Evolutionary conservation across 768 basidiomycete genomes (phyloP).

Genomic region (Lactifluus volemus): DNA sequence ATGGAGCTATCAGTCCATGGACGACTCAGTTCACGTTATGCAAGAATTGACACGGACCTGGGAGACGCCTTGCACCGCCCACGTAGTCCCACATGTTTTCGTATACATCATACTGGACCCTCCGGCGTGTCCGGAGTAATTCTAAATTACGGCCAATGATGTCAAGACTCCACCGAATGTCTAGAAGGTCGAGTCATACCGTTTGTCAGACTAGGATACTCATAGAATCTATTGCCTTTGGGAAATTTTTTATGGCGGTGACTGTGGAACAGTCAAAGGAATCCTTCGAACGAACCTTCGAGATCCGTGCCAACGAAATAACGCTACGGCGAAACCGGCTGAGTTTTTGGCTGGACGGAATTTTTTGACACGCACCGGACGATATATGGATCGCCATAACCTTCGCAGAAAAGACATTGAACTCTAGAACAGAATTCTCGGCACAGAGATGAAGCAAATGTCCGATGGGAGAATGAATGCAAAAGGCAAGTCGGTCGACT

Average conservation of each 20-base stretch:
- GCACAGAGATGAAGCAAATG: too few species aligned
- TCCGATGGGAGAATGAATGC: too few species aligned
- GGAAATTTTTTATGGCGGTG: neutral
- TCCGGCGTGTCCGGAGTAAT: slow-evolving; percentile 6
- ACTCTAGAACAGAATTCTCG: neutral
- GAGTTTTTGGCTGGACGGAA: neutral
- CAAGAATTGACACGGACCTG: slow-evolving; percentile 9
- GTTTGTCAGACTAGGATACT: slow-evolving; percentile 13
- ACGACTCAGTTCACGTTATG: neutral
- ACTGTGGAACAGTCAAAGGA: neutral
- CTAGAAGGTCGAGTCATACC: slow-evolving; percentile 4
- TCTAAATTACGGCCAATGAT: neutral
- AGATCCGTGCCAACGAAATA: slow-evolving; percentile 15
- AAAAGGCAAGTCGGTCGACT: neutral
- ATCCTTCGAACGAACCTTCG: slow-evolving; percentile 4
- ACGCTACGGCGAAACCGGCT: neutral
- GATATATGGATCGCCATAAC: neutral
- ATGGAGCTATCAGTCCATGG: neutral
- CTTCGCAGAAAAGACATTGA: slow-evolving; percentile 2
- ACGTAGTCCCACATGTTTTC: slow-evolving; percentile 18
- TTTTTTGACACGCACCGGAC: slow-evolving; percentile 2
- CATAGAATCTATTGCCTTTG: slow-evolving; percentile 18
- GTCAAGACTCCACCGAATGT: neutral
- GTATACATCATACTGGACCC: slow-evolving; percentile 13
- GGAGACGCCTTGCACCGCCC: slow-evolving; percentile 14